Evolutionary conservation across 495 filamentous ascomycete species (phyloP).

Genomic region (Tricharina praecox): DNA sequence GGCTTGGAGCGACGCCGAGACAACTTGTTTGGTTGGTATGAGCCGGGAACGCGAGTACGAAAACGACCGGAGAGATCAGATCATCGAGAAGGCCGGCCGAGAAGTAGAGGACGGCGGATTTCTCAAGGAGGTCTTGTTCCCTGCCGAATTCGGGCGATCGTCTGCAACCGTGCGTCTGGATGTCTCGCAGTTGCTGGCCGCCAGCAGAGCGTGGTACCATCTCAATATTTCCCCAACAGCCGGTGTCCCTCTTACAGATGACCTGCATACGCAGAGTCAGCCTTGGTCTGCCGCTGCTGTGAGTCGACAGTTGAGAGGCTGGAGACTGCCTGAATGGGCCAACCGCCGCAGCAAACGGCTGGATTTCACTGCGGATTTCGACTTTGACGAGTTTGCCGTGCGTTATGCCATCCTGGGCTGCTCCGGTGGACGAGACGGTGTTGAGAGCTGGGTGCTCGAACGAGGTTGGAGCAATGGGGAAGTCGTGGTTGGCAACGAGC

Average conservation of each 20-base stretch:
- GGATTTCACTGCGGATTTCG: slow-evolving; percentile 96
- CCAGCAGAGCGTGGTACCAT: slow-evolving; percentile 87
- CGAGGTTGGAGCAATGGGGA: slow-evolving; percentile 97
- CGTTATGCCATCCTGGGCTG: slow-evolving; percentile 75
- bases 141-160: slow-evolving; percentile 54
- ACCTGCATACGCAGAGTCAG: slow-evolving; percentile 34
- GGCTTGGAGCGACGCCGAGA: slow-evolving; percentile 59
- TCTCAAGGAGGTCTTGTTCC: slow-evolving; percentile 66
- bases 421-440: slow-evolving; percentile 75
- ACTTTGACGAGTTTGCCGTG: slow-evolving; percentile 73
- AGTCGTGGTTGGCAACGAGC: slow-evolving; percentile 72
- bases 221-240: slow-evolving; percentile 83
- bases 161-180: slow-evolving; percentile 44
- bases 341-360: slow-evolving; percentile 79
- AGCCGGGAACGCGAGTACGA: slow-evolving; percentile 59
- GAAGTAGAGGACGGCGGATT: slow-evolving; percentile 74
- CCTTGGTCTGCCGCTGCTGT: slow-evolving; percentile 84
- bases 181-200: slow-evolving; percentile 20
- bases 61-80: slow-evolving; percentile 60
- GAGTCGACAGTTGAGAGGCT: slow-evolving; percentile 77
- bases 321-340: slow-evolving; percentile 90
- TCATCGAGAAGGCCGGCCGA: slow-evolving; percentile 69
- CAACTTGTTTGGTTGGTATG: slow-evolving; percentile 59
- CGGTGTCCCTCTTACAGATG: slow-evolving; percentile 48
- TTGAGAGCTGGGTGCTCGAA: slow-evolving; percentile 89